phyloP scores from a whole-genome alignment of 495 filamentous ascomycete genomes.

The Penicillium desertorum region DNA sequence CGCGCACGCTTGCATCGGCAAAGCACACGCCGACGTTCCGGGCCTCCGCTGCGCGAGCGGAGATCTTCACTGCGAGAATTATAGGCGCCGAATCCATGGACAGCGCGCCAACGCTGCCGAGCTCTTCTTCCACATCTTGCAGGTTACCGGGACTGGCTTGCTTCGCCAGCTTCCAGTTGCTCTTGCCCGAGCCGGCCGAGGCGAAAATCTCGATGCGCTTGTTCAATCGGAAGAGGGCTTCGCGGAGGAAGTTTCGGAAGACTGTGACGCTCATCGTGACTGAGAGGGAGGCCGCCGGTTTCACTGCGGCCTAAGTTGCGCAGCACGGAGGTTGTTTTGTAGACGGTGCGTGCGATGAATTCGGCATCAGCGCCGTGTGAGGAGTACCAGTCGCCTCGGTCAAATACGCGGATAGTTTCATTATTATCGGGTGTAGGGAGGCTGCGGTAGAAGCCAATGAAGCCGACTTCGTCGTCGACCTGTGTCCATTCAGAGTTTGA shows the following conservation, averaged over 20 bases:
- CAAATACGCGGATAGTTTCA: conserved; percentile 76
- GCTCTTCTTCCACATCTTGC: conserved; percentile 95
- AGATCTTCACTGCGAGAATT: conserved; percentile 91
- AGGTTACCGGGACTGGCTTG: conserved; percentile 93
- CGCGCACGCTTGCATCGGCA: conserved; percentile 93
- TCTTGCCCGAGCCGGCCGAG: conserved; percentile 60
- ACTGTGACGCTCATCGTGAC: conserved; percentile 93
- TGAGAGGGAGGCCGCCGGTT: conserved; percentile 78
- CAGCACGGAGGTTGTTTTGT: conserved; percentile 95
- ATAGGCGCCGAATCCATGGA: conserved; percentile 87
- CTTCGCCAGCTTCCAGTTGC: conserved; percentile 88
- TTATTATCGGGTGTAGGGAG: conserved; percentile 67
- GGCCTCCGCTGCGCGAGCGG: conserved; percentile 79
- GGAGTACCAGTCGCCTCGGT: conserved; percentile 92
- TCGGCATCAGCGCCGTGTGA: conserved; percentile 89
- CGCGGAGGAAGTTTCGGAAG: conserved; percentile 92
- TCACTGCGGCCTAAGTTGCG: conserved; percentile 82
- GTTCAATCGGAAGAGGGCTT: conserved; percentile 86
- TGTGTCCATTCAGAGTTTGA: conserved; percentile 28
- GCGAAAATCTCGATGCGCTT: conserved; percentile 91
- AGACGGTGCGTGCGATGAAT: conserved; percentile 91
- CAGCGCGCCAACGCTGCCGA: conserved; percentile 58
- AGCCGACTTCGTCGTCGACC: conserved; percentile 95
- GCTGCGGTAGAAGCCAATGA: conserved; percentile 90
- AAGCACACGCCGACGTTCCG: conserved; percentile 93